Evolutionary conservation across 2,329 filamentous ascomycete species (phyloP), one percentile per base, ranked within the genome.

Genomic region (Colletotrichum lindemuthianum): DNA sequence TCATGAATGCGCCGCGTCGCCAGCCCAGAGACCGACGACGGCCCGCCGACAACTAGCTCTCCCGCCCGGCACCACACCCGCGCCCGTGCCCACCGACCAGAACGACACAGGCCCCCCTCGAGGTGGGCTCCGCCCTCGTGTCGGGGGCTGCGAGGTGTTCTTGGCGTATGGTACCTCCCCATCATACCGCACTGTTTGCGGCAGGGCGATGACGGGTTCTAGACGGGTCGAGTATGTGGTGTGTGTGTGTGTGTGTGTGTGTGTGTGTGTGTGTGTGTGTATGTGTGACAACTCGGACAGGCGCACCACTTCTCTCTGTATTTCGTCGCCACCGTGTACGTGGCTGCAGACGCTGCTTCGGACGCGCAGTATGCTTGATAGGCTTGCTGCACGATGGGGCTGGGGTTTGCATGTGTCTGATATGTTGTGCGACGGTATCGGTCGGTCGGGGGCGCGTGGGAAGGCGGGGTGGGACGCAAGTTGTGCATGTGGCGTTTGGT

Each of bases 381-480:
- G 24, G 24, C 24, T 43, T 9, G 34, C 47, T 61, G 52, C 8
- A 47, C 53, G 39, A 24, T 39, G 45, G 37, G 24, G 45, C 6
- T 8, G n/a, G 56, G 40, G 16, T 36, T 44, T 57, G 44, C 59
- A 3, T 63, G 39, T n/a, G 24, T 24, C 4, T 24, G 24, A 24
- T 24, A 24, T 63, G 59, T 6, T 41, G 59, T 63, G 59, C 59
- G 53, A 63, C 59, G 59, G 33, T 16, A 58, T 44, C 40, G 59
- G 59, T 58, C 39, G 32, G 45, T 24, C 33, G 37, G 51, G n/a
- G 37, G 51, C 59, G 51, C 43, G 43, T 32, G 15, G 15, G 15
- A 12, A 40, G 36, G 37, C 4, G 16, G 50, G 50, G 36, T 6
- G 50, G n/a, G 10, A 50, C 7, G 47, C 24, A n/a, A 15, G 41